Conservation (phyloP, 352 stramenopile species). For the Phytophthora uliginosa region DNA sequence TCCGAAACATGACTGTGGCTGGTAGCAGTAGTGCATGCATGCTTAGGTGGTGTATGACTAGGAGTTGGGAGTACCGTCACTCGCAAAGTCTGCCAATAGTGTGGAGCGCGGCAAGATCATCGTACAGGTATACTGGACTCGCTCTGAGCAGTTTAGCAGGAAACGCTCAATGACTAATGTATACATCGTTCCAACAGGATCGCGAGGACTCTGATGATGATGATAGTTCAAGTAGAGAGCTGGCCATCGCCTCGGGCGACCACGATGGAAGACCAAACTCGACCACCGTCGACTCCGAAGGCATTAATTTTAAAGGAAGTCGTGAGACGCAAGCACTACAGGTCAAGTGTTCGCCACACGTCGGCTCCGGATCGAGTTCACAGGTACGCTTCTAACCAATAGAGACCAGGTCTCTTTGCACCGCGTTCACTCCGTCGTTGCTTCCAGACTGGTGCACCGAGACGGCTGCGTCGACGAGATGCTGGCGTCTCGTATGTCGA, state of each 20-base stretch:
- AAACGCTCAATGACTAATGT: conserved; percentile 10
- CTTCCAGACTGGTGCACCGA: conserved; percentile 23
- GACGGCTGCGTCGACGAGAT: conserved; percentile 53
- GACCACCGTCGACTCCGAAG: background rate
- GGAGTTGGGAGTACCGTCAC: conserved; percentile 1
- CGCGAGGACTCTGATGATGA: background rate
- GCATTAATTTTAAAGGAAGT: background rate
- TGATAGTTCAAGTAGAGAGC: background rate
- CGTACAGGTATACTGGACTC: conserved; percentile 8
- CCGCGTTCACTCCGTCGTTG: background rate
- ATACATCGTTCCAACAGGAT: conserved; percentile 3
- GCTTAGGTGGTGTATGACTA: conserved; percentile 12
- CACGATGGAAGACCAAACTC: background rate
- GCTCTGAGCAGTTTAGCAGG: background rate
- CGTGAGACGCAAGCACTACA: background rate
- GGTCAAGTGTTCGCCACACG: background rate
- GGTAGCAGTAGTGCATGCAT: background rate
- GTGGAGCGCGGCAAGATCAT: background rate
- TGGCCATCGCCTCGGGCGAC: background rate
- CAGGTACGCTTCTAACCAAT: conserved; percentile 20
- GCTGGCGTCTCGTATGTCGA: conserved; percentile 62
- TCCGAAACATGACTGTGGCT: background rate
- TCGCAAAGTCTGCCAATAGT: background rate
- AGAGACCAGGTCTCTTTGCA: background rate
- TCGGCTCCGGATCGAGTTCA: conserved; percentile 2